These are phyloP conservation scores for Neurospora discreta DNA, from an alignment of 495 filamentous ascomycete species.

Conservation along the genomic window DNA sequence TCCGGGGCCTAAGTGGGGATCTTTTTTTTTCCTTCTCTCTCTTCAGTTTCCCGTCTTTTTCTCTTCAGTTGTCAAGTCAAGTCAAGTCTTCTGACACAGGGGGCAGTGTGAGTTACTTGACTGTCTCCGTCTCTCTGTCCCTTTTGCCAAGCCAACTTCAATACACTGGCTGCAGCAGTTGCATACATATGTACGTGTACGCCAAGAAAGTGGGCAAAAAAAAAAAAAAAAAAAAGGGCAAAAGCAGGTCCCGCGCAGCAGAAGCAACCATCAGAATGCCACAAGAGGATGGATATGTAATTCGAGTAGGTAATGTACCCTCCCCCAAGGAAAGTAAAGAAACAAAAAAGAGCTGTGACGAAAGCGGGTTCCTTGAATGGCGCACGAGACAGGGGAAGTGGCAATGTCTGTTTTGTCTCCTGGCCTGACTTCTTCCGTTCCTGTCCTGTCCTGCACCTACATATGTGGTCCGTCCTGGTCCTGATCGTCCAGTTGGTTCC, in stretches of 20 bases:
- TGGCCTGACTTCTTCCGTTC: not conserved
- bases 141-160: not conserved
- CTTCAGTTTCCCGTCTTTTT: not conserved
- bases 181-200: not conserved
- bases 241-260: slow-evolving; percentile 17
- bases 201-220: slow-evolving; percentile 8
- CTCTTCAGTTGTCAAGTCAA: too few species aligned
- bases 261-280: not conserved
- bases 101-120: not conserved
- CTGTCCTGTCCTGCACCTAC: not conserved
- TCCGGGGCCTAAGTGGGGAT: not conserved
- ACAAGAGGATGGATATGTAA: not conserved
- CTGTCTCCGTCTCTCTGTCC: not conserved
- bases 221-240: not conserved
- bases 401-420: slow-evolving; percentile 5
- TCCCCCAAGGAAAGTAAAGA: not conserved
- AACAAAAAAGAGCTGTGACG: slow-evolving; percentile 1
- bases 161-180: not conserved
- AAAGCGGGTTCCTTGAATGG: slow-evolving; percentile 8
- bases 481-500: not conserved
- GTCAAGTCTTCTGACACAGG: not conserved
- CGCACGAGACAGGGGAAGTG: slow-evolving; percentile 17
- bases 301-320: too few species aligned
- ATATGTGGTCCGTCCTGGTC: not conserved
- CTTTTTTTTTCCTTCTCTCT: not conserved